phyloP scores from a whole-genome alignment of 345 rosid species.

The Psidium guajava region DNA sequence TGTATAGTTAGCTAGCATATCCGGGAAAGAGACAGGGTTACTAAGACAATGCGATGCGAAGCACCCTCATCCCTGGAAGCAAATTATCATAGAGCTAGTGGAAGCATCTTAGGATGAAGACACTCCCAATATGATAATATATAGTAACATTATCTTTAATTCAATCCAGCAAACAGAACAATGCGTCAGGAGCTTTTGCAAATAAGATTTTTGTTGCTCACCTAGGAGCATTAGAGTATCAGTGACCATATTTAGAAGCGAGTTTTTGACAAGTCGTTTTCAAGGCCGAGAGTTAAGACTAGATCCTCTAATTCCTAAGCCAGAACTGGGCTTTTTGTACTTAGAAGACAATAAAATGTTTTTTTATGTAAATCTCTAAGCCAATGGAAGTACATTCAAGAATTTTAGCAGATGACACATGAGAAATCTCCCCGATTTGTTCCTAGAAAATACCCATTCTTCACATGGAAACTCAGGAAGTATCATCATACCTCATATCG shows the following conservation, averaged over 20 bases:
- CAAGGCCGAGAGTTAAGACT: neutral
- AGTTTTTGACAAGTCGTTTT: neutral
- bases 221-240: neutral
- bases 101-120: neutral
- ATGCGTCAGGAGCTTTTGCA: neutral
- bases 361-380: neutral
- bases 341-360: neutral
- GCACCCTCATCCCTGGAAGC: neutral
- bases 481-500: neutral
- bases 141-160: neutral
- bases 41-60: neutral
- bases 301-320: neutral
- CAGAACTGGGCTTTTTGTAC: neutral
- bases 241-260: neutral
- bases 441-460: neutral
- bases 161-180: neutral
- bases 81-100: neutral
- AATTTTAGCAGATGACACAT: neutral
- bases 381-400: neutral
- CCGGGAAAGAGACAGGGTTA: neutral
- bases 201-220: neutral
- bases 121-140: neutral
- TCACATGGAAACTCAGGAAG: neutral
- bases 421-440: neutral
- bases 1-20: neutral